phyloP scores from a whole-genome alignment of 2,329 filamentous ascomycete species.

The Cladorrhinum sp. region DNA sequence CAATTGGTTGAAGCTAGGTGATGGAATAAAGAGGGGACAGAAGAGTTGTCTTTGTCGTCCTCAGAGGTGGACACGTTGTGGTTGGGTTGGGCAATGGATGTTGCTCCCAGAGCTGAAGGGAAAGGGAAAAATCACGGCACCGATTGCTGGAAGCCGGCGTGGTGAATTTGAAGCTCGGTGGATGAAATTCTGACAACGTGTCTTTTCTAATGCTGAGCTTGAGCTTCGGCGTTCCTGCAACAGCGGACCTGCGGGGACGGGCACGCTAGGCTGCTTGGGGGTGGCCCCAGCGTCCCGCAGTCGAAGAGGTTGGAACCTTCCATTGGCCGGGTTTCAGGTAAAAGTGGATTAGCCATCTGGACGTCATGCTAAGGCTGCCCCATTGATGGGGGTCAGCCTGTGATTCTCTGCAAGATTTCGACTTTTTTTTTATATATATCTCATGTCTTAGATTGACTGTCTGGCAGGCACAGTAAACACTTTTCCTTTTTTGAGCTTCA shows the following conservation, averaged over 20 bases:
- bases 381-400: background rate
- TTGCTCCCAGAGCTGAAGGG: slow-evolving; percentile 39
- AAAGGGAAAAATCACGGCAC: slow-evolving; percentile 27
- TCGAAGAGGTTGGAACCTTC: slow-evolving; percentile 29
- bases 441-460: background rate
- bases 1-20: slow-evolving; percentile 7
- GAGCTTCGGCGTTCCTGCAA: slow-evolving; percentile 19
- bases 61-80: slow-evolving; percentile 27
- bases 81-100: slow-evolving; percentile 32
- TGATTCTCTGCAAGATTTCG: background rate
- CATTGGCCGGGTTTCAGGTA: slow-evolving; percentile 16
- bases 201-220: slow-evolving; percentile 27
- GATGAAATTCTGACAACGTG: slow-evolving; percentile 29
- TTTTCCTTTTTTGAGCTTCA: background rate
- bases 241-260: slow-evolving; percentile 23
- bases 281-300: slow-evolving; percentile 21
- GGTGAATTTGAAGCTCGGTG: slow-evolving; percentile 25
- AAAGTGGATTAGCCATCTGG: background rate
- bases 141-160: slow-evolving; percentile 19
- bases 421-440: background rate
- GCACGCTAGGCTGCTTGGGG: slow-evolving; percentile 13
- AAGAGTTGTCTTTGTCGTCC: slow-evolving; percentile 20
- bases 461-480: background rate
- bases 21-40: slow-evolving; percentile 16
- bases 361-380: background rate